Evolutionary conservation across 2,329 filamentous ascomycete species (phyloP), one percentile per base, ranked within the genome.

Genomic region (Ampelomyces quisqualis): DNA sequence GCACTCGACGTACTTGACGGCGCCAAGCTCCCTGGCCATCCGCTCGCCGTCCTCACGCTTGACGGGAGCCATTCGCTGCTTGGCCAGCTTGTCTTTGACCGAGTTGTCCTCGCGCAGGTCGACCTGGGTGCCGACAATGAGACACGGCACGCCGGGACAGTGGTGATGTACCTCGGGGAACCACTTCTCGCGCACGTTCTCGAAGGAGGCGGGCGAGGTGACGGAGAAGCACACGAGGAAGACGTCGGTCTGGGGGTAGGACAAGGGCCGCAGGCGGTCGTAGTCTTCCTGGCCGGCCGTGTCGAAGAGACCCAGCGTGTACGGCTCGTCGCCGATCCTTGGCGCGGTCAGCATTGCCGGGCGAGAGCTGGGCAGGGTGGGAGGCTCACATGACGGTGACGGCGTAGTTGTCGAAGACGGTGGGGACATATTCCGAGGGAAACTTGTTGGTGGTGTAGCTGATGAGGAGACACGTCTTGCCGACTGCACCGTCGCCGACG

Each of bases 371-470:
- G 28, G 32, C 36, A 40, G 43, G 44, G 35, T 30, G 45, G 47
- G 51, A 43, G 34, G 49, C 90, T 84, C 80, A 96, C 93, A 98
- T 98, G 58, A 98, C 93, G 56, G 93, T 98, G 70, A 98, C 93
- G 43, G 93, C 93, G 80, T 98, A 98, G 76, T 98, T 98, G 73
- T 98, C 93, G 73, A 98, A 98, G 53, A 98, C 93, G 20, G 93
- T 98, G 37, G 93, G 93, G 44, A 98, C 93, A 72, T 98, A 98
- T 90, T 98, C 93, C 64, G 90, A 96, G 23, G 93, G 93, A 72
- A 98, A 98, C 67, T 97, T 97, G 80, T 98, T 98, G 53, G 93
- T 98, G 54, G 93, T 98, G 75, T 98, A 98, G 70, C 89, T 95
- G 76, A 98, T 98, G 68, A 98, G 83, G 54, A 98, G 83, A 75